Evolutionary conservation across 495 filamentous ascomycete genomes (phyloP).

Genomic region (Cairneyella variabilis): DNA sequence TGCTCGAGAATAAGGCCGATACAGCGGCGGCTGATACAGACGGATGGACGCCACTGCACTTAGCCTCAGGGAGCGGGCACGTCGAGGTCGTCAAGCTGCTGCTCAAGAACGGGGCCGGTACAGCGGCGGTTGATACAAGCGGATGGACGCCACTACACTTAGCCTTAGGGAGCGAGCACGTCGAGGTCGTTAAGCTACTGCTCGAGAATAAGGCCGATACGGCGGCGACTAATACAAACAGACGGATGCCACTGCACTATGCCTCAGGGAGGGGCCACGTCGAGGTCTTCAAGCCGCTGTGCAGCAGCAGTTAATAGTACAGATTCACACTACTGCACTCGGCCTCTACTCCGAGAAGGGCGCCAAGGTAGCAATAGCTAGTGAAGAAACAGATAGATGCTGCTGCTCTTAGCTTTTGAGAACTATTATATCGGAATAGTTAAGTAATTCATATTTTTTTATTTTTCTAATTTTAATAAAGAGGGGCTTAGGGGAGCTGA

Average conservation of each 20-base stretch:
- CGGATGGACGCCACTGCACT: not conserved
- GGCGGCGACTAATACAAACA: too few species aligned
- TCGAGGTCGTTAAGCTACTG: too few species aligned
- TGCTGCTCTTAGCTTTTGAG: slow-evolving; percentile 8
- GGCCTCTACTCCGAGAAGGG: too few species aligned
- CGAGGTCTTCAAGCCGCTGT: not conserved
- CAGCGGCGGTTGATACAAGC: too few species aligned
- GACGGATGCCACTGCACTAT: not conserved
- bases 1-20: too few species aligned
- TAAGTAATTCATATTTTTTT: slow-evolving; percentile 6
- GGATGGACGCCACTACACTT: too few species aligned
- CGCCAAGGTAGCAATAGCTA: slow-evolving; percentile 8
- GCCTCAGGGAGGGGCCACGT: not conserved
- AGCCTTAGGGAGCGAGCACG: too few species aligned
- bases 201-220: not conserved
- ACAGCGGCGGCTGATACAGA: too few species aligned
- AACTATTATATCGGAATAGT: slow-evolving; percentile 6
- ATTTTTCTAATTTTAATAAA: slow-evolving; percentile 2
- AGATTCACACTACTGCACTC: not conserved
- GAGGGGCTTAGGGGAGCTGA: too few species aligned
- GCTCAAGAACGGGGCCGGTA: too few species aligned
- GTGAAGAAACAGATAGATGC: slow-evolving; percentile 11
- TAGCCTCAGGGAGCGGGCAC: not conserved
- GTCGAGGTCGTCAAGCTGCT: too few species aligned
- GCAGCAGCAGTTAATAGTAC: not conserved